These are phyloP conservation scores for Cynara cardunculus DNA, from an alignment of 129 eudicot genomes.

Conservation along the genomic window DNA sequence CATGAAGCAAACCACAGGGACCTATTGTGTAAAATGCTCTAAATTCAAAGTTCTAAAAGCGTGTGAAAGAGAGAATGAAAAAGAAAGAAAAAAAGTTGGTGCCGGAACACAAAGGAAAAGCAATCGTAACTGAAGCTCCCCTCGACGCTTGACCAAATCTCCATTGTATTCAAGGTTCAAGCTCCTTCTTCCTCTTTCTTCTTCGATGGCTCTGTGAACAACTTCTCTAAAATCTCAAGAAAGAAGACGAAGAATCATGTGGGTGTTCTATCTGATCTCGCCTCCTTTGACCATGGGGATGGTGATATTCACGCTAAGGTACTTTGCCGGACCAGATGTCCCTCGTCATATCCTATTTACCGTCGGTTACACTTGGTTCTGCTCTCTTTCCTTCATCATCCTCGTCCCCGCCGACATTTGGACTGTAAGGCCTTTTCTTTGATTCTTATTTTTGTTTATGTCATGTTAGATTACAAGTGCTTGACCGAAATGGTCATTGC, in stretches of 20 bases:
- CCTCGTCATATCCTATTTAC: slow-evolving; percentile 80
- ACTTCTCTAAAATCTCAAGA: neutral
- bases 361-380: slow-evolving; percentile 96
- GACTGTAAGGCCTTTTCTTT: slow-evolving; percentile 52
- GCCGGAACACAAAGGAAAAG: slow-evolving; percentile 17
- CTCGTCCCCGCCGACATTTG: slow-evolving; percentile 98
- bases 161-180: neutral
- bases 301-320: slow-evolving; percentile 69
- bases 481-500: neutral
- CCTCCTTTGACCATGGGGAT: slow-evolving; percentile 81
- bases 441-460: slow-evolving; percentile 1
- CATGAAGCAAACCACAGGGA: too few relatives aligned
- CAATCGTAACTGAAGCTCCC: slow-evolving; percentile 14
- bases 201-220: neutral
- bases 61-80: slow-evolving; percentile 12
- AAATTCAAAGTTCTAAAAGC: slow-evolving; percentile 7
- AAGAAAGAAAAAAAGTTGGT: neutral
- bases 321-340: slow-evolving; percentile 85
- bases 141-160: slow-evolving; percentile 26
- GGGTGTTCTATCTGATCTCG: slow-evolving; percentile 93
- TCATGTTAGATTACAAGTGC: neutral
- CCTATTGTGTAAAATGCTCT: too few relatives aligned
- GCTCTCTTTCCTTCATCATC: slow-evolving; percentile 85
- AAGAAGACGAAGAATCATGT: slow-evolving; percentile 43
- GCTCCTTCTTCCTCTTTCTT: neutral